These are phyloP conservation scores for Puccinia coronata DNA, from an alignment of 1,284 basidiomycete genomes.

Conservation along the genomic window DNA sequence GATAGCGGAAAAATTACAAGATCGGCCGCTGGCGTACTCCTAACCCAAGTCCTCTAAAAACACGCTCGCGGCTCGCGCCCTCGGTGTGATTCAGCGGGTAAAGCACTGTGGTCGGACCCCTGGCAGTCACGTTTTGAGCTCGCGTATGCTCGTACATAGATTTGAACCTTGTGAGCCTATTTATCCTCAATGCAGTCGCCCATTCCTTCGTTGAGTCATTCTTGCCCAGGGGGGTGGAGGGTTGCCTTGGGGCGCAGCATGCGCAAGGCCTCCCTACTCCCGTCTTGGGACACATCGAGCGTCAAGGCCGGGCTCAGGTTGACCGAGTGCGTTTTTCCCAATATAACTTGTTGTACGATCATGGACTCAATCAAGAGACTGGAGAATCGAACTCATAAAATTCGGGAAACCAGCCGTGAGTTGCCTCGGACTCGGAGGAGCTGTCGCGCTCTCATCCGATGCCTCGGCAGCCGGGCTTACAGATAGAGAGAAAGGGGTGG, in stretches of 20 bases:
- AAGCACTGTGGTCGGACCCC: neutral
- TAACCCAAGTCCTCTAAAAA: neutral
- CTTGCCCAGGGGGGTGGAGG: neutral
- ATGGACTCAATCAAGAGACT: too few relatives aligned
- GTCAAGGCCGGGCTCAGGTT: neutral
- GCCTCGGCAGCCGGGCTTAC: too few relatives aligned
- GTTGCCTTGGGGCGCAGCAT: neutral
- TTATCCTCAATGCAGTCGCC: neutral
- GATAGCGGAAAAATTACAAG: neutral
- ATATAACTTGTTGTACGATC: too few relatives aligned
- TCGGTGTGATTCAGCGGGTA: neutral
- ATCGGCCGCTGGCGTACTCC: neutral
- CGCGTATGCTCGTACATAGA: neutral
- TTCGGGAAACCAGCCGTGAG: too few relatives aligned
- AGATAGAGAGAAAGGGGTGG: too few relatives aligned
- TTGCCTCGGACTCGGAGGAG: too few relatives aligned
- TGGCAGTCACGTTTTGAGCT: neutral
- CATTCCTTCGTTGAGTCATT: too few relatives aligned
- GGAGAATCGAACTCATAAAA: too few relatives aligned
- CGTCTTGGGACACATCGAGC: too few relatives aligned
- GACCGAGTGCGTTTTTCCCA: too few relatives aligned
- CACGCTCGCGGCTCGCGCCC: neutral
- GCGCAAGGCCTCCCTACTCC: neutral
- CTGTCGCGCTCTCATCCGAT: too few relatives aligned
- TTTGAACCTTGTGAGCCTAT: too few relatives aligned